Conservation (phyloP, 352 stramenopile genomes). For the Phytophthora foliorum region DNA sequence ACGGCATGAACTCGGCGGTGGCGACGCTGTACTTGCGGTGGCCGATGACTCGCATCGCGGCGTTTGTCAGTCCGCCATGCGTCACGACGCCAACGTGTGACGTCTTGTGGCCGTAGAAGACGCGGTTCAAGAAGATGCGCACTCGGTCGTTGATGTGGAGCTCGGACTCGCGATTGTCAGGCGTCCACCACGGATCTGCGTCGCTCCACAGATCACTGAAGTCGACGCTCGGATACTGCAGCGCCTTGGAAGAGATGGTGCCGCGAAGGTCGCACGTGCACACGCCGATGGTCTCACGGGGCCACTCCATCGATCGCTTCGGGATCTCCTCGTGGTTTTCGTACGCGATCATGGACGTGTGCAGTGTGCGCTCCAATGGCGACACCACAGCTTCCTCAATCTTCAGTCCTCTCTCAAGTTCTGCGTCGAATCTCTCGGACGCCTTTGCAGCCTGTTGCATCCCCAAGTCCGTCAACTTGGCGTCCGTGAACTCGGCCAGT, state of each 20-base stretch:
- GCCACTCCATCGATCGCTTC: slow-evolving; percentile 36
- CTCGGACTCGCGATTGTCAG: slow-evolving; percentile 31
- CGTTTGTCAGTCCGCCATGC: slow-evolving; percentile 28
- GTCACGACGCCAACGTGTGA: slow-evolving; percentile 30
- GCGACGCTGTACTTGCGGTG: slow-evolving; percentile 29
- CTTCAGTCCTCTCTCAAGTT: slow-evolving; percentile 15
- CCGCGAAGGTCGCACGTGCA: slow-evolving; percentile 39
- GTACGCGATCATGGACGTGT: slow-evolving; percentile 39
- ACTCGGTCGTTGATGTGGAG: slow-evolving; percentile 34
- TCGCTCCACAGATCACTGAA: slow-evolving; percentile 40
- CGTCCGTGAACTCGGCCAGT: slow-evolving; percentile 38
- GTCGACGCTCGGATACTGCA: slow-evolving; percentile 28
- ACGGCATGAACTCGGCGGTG: slow-evolving; percentile 27
- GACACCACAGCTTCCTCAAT: slow-evolving; percentile 33
- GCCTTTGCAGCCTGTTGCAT: slow-evolving; percentile 26
- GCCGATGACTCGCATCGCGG: slow-evolving; percentile 25
- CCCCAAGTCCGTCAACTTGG: slow-evolving; percentile 32
- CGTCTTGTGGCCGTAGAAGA: slow-evolving; percentile 31
- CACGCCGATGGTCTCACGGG: slow-evolving; percentile 37
- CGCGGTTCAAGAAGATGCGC: slow-evolving; percentile 35
- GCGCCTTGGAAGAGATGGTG: slow-evolving; percentile 28
- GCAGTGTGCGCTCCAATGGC: slow-evolving; percentile 35
- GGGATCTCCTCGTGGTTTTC: slow-evolving; percentile 28
- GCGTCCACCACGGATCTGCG: slow-evolving; percentile 38
- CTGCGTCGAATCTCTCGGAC: slow-evolving; percentile 18